phyloP scores from a whole-genome alignment of 306 rosid genomes.

The Abrus pulchellus region DNA sequence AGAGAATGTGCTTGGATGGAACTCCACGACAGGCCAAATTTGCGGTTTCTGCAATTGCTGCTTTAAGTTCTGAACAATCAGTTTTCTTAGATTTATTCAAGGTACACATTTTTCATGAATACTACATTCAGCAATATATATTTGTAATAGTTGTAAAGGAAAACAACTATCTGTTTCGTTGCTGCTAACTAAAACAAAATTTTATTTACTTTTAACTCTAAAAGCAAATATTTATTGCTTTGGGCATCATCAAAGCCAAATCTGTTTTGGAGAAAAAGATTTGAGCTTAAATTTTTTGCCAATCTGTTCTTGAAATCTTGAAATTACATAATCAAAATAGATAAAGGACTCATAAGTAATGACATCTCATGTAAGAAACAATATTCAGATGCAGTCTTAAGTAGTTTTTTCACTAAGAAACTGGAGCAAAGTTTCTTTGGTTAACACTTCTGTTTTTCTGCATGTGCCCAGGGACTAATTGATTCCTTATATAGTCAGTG shows the following conservation, averaged over 20 bases:
- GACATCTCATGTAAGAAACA: background rate
- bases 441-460: background rate
- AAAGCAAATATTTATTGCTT: conserved; percentile 16
- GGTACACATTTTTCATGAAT: conserved; percentile 59
- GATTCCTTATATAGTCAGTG: conserved; percentile 62
- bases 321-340: background rate
- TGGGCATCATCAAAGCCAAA: conserved; percentile 16
- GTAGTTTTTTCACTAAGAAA: background rate
- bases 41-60: conserved; percentile 78
- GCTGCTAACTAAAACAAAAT: background rate
- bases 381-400: background rate
- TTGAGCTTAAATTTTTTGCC: conserved; percentile 15
- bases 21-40: conserved; percentile 81
- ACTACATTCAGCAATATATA: conserved; percentile 14
- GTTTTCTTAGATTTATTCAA: conserved; percentile 63
- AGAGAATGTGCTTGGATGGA: conserved; percentile 75
- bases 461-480: conserved; percentile 65
- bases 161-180: conserved; percentile 13
- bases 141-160: conserved; percentile 29
- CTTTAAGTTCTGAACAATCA: conserved; percentile 62
- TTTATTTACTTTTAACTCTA: conserved; percentile 13
- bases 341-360: background rate
- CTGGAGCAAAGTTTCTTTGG: too few species aligned
- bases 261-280: background rate
- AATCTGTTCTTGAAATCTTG: conserved; percentile 20